A percentile compares a stretch with the other conserved stretches of the same genome.
Evolutionary conservation across 352 stramenopile species (phyloP).

Genomic region (Pilasporangium apinafurcum): DNA sequence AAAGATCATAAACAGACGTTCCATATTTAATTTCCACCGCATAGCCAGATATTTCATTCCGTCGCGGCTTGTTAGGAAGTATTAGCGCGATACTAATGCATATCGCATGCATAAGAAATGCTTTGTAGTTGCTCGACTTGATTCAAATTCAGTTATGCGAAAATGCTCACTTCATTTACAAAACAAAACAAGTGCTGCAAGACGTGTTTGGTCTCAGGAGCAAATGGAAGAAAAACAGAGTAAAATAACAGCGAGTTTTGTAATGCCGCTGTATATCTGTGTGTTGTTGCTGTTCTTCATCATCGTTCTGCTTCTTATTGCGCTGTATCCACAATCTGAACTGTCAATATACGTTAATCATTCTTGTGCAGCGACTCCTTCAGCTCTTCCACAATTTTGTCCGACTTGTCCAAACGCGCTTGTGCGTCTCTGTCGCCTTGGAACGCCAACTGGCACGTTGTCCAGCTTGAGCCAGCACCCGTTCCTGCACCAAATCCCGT

Average conservation of each 20-base stretch:
- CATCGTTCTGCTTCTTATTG: constrained; percentile 1
- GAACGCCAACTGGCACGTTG: constrained; percentile 80
- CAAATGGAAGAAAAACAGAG: too few relatives aligned
- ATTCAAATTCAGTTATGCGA: too few relatives aligned
- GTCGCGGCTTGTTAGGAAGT: too few relatives aligned
- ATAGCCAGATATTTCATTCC: constrained; percentile 52
- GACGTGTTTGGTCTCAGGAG: too few relatives aligned
- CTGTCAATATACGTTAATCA: constrained; percentile 24
- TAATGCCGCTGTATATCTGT: background rate
- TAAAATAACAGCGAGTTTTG: too few relatives aligned
- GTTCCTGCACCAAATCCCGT: constrained; percentile 67
- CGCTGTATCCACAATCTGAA: constrained; percentile 2
- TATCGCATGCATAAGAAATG: too few relatives aligned
- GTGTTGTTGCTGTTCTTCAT: constrained; percentile 11
- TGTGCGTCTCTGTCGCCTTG: constrained; percentile 60
- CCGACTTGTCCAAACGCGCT: constrained; percentile 59
- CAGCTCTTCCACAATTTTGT: constrained; percentile 71
- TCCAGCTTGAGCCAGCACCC: constrained; percentile 78
- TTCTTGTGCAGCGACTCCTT: too few relatives aligned
- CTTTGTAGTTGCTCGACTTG: too few relatives aligned
- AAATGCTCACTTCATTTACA: too few relatives aligned
- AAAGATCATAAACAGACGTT: constrained; percentile 19
- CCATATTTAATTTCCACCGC: constrained; percentile 4
- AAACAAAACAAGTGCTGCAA: too few relatives aligned
- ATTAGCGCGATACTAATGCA: too few relatives aligned